These are phyloP conservation scores for Beta lomatogona DNA, from an alignment of 179 eudicot species.

Conservation along the genomic window DNA sequence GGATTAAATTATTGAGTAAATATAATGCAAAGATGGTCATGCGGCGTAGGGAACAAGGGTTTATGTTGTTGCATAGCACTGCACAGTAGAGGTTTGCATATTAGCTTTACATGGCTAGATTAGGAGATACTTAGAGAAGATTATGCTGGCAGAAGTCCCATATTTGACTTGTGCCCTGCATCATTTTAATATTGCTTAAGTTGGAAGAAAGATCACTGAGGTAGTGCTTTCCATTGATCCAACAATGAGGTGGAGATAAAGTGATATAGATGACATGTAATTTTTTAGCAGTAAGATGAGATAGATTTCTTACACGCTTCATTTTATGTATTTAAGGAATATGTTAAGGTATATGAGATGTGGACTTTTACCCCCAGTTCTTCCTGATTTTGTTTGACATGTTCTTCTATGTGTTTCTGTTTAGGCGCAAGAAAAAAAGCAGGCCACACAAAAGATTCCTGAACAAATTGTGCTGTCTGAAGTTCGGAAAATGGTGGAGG, in stretches of 20 bases:
- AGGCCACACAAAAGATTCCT: slow-evolving; percentile 63
- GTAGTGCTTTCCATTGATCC: neutral
- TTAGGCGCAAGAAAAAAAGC: slow-evolving; percentile 65
- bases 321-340: neutral
- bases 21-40: neutral
- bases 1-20: neutral
- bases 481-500: slow-evolving; percentile 89
- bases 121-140: neutral
- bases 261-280: neutral
- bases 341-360: neutral
- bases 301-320: neutral
- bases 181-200: neutral
- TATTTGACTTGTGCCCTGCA: neutral
- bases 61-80: neutral
- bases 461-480: slow-evolving; percentile 85
- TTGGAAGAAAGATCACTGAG: neutral
- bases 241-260: neutral
- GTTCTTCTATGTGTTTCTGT: slow-evolving; percentile 18
- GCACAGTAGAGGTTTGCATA: neutral
- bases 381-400: neutral
- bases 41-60: neutral
- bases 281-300: neutral
- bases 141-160: neutral
- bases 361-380: neutral
- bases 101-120: neutral